Base-by-base conservation (phyloP, 495 filamentous ascomycete genomes). In the Neurospora sp. region DNA sequence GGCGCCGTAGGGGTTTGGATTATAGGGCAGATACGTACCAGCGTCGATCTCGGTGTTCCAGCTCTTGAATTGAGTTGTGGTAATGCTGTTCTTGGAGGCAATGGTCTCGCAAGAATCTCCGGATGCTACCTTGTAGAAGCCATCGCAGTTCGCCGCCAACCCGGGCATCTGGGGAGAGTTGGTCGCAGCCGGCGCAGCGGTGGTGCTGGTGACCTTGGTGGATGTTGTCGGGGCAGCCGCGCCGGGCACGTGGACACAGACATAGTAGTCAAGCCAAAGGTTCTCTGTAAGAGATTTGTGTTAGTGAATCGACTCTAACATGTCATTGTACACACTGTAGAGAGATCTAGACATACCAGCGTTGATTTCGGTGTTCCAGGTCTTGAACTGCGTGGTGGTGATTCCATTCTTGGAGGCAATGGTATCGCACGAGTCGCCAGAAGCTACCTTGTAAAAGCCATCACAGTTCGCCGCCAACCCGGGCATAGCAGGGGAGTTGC, bases 21-120 rank as follows among this genome's bases (percentile, higher is more conserved):
- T 1, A 79, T 8, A 76, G 80, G 78, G 82, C 72, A 82, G 83
- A 54, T 75, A 74, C 40, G 76, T 79, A 72, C 83, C 74, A 38
- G 75, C 75, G 74, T 84, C 79, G 44, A 83, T 82, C 23, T 79
- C 79, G 54, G 80, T 81, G 74, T 83, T 83, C 78, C 81, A 83
- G 74, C 71, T 72, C 62, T 76, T 76, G 18, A 83, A 76, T 71
- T 79, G 69, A 39, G 72, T 59, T 12, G 80, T 37, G 46, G 77
- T 76, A 27, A 84, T 84, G 6, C 78, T 72, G 62, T 76, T 35
- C 14, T 69, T 46, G 8, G 71, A 39, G 27, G 82, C 81, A 46
- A 88, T 79, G 39, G 76, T 77, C 2, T 72, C 71, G 74, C 86
- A 88, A 71, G 75, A 79, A 69, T 88, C 85, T 44, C 83, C 84